Percentiles rank a stretch among this genome's conserved stretches.
Conservation (phyloP, 2,329 filamentous ascomycete genomes). For the Phyllosticta capitalensis region DNA sequence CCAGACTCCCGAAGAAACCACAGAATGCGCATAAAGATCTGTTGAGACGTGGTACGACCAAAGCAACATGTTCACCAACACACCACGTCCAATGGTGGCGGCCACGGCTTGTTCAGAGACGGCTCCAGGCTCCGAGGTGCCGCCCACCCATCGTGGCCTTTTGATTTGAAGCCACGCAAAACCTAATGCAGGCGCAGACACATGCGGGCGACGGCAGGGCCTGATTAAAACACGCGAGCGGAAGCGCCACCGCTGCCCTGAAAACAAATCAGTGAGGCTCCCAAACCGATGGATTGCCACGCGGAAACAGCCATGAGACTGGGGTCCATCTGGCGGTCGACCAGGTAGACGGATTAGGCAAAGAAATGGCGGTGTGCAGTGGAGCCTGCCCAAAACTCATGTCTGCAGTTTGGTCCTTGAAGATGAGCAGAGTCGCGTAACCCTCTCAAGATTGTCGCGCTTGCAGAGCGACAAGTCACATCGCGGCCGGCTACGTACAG, state of each 20-base stretch:
- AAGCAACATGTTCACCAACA: neutral
- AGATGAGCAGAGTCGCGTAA: slow-evolving; percentile 2
- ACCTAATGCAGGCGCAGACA: neutral
- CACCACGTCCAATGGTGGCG: neutral
- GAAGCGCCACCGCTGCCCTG: slow-evolving; percentile 7
- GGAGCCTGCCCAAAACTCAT: neutral
- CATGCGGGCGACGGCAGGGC: slow-evolving; percentile 6
- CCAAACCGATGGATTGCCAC: slow-evolving; percentile 12
- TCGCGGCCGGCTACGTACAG: neutral
- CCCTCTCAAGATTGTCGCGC: neutral
- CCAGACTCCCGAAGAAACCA: neutral
- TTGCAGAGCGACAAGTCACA: neutral
- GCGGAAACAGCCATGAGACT: slow-evolving; percentile 9
- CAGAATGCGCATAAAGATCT: neutral
- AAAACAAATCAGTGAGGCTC: slow-evolving; percentile 2
- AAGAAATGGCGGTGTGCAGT: slow-evolving; percentile 9
- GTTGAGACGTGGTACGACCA: neutral
- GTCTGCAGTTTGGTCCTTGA: neutral
- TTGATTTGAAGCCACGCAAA: neutral
- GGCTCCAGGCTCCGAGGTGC: neutral
- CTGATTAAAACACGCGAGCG: slow-evolving; percentile 1
- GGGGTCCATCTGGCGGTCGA: neutral
- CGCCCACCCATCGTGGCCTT: no score
- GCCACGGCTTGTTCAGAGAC: neutral
- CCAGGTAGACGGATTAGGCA: slow-evolving; percentile 7